phyloP scores from a whole-genome alignment of 2,329 filamentous ascomycete species.

The Aspergillus spinulosporus region DNA sequence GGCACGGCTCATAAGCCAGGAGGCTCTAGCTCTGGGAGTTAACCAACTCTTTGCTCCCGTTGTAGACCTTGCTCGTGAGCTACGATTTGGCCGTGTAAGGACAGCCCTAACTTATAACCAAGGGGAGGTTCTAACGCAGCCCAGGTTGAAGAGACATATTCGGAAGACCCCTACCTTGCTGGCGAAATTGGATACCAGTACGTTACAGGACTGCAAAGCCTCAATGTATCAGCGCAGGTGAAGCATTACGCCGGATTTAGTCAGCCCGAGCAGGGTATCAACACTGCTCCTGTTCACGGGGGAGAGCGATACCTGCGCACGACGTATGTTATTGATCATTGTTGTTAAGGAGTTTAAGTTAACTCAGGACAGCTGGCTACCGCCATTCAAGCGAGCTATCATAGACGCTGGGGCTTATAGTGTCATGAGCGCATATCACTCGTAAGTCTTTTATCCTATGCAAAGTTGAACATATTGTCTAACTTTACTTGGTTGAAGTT shows the following conservation, averaged over 20 bases:
- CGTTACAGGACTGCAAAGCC: slow-evolving; percentile 62
- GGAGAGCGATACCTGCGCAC: slow-evolving; percentile 57
- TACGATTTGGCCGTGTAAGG: slow-evolving; percentile 64
- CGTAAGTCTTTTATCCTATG: slow-evolving; percentile 30
- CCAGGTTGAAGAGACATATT: slow-evolving; percentile 67
- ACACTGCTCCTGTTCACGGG: slow-evolving; percentile 62
- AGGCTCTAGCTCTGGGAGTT: slow-evolving; percentile 66
- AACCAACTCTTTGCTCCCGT: slow-evolving; percentile 73
- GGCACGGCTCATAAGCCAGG: slow-evolving; percentile 64
- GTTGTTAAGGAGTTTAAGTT: neutral
- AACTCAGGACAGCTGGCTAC: slow-evolving; percentile 45
- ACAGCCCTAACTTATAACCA: neutral
- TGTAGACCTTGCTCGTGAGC: slow-evolving; percentile 68
- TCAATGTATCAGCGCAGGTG: slow-evolving; percentile 68
- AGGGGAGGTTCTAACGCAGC: neutral
- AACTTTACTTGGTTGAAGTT: slow-evolving; percentile 35
- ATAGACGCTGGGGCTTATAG: slow-evolving; percentile 67
- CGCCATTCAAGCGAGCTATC: slow-evolving; percentile 67
- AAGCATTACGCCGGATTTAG: slow-evolving; percentile 75
- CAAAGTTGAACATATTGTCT: neutral
- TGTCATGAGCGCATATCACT: slow-evolving; percentile 74
- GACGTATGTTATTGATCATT: slow-evolving; percentile 50
- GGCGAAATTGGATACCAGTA: slow-evolving; percentile 67
- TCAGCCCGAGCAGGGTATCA: slow-evolving; percentile 69
- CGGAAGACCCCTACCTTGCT: slow-evolving; percentile 67